Base-by-base conservation (phyloP, 257 asterid species). In the Solanum commersonii region DNA sequence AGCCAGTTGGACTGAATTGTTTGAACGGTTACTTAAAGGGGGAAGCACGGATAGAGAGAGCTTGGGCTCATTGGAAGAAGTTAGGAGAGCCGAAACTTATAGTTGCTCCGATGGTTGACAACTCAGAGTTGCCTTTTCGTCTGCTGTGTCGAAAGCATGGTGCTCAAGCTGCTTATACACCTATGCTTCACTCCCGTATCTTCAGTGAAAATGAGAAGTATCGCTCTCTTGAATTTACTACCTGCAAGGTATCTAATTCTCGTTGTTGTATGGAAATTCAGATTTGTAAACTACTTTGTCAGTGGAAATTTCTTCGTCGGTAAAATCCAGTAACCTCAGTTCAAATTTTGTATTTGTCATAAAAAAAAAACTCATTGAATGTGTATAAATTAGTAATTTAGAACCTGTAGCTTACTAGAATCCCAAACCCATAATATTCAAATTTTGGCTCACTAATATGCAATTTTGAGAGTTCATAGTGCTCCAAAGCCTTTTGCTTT, bases 51-150 rank as follows among this genome's bases (percentile, higher is more conserved):
- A 91, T 97, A 70, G 98, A 96, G 93, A 88, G 98, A 88, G 98
- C 99, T 20, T 97, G 99, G 99, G 93, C 94, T 29, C 95, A 96
- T 88, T 97, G 99, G 99, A 96, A 90, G 87, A 92, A 89, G 84
- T 81, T 97, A 78, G 98, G 98, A 22, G 91, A 92, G 67, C 99
- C 99, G 34, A 96, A 94, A 89, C 90, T 90, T 89, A 84, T 94
- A 49, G 99, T 96, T 46, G 99, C 99, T 5, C 99, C 98, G 37
- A 96, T 95, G 99, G 99, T 97, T 70, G 99, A 96, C 89, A 96
- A 97, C 93, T 97, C 99, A 44, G 99, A 97, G 96, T 92, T 97
- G 1, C 99, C 99, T 9, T 97, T 95, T 90, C 98, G 99, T 40
- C 29, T 95, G 93, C 98, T 96, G 82, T 97, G 99, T 92, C 92